A percentile compares a stretch with the other conserved stretches of the same genome.
Conservation (phyloP, 148 eudicot genomes). For the Rhododendron williamsianum region DNA sequence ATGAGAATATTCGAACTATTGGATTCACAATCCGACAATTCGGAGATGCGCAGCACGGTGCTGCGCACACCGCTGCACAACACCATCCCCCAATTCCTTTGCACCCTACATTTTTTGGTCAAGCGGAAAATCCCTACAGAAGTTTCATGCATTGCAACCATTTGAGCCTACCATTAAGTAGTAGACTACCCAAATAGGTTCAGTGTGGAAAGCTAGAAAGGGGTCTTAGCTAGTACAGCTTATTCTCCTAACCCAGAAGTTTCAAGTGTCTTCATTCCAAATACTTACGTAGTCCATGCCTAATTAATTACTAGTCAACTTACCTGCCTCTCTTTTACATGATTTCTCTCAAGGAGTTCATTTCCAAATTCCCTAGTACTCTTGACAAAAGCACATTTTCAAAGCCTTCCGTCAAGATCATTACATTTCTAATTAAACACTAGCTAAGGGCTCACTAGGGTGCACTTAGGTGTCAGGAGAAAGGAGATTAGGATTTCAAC, state of each 20-base stretch:
- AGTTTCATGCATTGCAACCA: neutral
- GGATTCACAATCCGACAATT: too few species aligned
- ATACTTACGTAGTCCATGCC: neutral
- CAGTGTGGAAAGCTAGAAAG: neutral
- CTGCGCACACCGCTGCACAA: too few species aligned
- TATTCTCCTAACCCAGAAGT: neutral
- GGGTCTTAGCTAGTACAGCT: too few species aligned
- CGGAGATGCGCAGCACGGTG: too few species aligned
- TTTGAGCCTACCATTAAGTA: neutral
- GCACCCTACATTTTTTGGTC: too few species aligned
- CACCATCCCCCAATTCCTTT: too few species aligned
- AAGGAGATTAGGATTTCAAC: neutral
- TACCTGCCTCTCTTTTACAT: neutral
- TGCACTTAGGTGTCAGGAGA: too few species aligned
- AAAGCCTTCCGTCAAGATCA: neutral
- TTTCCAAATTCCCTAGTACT: neutral
- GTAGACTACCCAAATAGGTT: neutral
- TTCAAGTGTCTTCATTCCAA: neutral
- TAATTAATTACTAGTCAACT: neutral
- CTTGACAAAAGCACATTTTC: neutral
- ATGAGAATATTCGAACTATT: too few species aligned
- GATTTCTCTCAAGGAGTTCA: neutral
- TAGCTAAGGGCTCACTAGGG: neutral
- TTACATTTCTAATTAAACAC: neutral
- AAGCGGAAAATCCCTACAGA: neutral